Base-by-base conservation (phyloP, 2,329 filamentous ascomycete genomes). In the Apiospora arundinis region DNA sequence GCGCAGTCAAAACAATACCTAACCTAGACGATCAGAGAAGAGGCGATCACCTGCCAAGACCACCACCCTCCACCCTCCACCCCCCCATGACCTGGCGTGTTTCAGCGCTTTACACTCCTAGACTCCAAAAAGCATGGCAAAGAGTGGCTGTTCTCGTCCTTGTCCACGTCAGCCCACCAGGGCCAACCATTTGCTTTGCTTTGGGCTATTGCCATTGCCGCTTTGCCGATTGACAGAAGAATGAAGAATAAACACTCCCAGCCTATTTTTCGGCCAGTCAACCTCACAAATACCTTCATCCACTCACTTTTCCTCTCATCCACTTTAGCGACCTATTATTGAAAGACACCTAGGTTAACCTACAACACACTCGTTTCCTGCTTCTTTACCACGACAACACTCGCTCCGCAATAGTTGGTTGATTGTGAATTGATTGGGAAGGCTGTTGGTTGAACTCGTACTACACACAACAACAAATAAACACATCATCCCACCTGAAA, bases 31-130 rank as follows among this genome's bases (percentile, higher is more conserved):
- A 60, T 60, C 52, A 21, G 28, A 18, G 9, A 32, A 60, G 8
- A 21, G 52, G 32, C 28, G 52, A 60, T 60, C 52, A 60, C 25
- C 52, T 60, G 52, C 52, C 18, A 25, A 60, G 28, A 16, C 9
- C 23, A 16, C 40, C 25, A 32, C 25, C 21, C 25, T 16, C 42
- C 52, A 60, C 52, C 52, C 25, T 25, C 52, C 25, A 60, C 37
- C 52, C 52, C 25, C 52, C 52, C 25, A 60, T 60, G 52, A 60
- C 52, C 52, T 60, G 32, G 52, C 52, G 52, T 60, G 52, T 60
- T 60, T 60, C 52, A 60, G 52, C 52, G 28, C 52, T n/a, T 37
- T n/a, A n/a, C n/a, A n/a, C n/a, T n/a, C n/a, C n/a, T n/a, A n/a
- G n/a, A n/a, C n/a, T n/a, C n/a, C n/a, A n/a, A n/a, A n/a, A n/a